A percentile compares a stretch with the other conserved stretches of the same genome.
Evolutionary conservation across 768 basidiomycete species (phyloP).

Genomic region (Scleroderma bovista): DNA sequence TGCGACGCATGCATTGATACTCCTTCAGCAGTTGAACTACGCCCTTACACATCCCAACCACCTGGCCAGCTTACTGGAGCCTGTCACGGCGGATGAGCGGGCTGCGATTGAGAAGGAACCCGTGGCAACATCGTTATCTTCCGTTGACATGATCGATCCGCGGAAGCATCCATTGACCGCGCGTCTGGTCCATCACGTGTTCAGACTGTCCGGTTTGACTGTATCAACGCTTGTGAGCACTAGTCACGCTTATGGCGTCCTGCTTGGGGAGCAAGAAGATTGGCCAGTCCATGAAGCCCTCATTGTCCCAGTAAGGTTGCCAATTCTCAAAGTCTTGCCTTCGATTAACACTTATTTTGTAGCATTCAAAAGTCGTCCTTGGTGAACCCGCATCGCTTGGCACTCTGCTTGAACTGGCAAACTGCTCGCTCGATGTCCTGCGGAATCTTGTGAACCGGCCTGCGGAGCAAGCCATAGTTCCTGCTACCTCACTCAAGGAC

Average conservation of each 20-base stretch:
- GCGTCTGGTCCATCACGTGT: constrained; percentile 65
- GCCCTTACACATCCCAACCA: constrained; percentile 89
- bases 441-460: constrained; percentile 61
- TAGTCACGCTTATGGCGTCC: constrained; percentile 62
- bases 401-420: constrained; percentile 81
- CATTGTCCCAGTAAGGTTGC: constrained; percentile 60
- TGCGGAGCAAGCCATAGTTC: constrained; percentile 47
- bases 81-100: constrained; percentile 72
- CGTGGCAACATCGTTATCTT: constrained; percentile 24
- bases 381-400: constrained; percentile 82
- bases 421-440: constrained; percentile 69
- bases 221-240: constrained; percentile 64
- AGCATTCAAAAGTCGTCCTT: constrained; percentile 84
- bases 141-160: constrained; percentile 51
- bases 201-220: constrained; percentile 65
- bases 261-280: constrained; percentile 60
- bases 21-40: constrained; percentile 86
- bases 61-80: constrained; percentile 74
- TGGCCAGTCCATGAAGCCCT: constrained; percentile 68
- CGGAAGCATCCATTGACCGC: constrained; percentile 67
- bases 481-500: constrained; percentile 25
- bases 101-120: constrained; percentile 59
- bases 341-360: neutral
- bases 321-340: neutral
- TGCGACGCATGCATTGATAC: constrained; percentile 57